A percentile compares a stretch with the other conserved stretches of the same genome.
Evolutionary conservation across 164 flowering plant genomes (phyloP).

Genomic region (Vitis cinerea): DNA sequence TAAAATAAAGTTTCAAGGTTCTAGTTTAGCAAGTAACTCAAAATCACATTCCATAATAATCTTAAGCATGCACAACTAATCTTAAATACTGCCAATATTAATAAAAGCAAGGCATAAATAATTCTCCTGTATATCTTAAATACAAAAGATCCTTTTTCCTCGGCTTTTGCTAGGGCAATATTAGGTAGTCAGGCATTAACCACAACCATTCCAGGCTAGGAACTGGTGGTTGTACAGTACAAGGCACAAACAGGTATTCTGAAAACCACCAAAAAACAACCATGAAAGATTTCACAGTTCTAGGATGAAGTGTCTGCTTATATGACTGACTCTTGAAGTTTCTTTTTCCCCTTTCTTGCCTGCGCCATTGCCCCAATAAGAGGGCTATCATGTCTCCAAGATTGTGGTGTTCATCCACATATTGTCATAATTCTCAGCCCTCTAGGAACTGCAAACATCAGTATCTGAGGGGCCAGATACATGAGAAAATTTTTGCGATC

Average conservation of each 20-base stretch:
- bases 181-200: not conserved
- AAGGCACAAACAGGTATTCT: not conserved
- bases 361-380: too few species aligned
- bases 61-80: not conserved
- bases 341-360: too few species aligned
- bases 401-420: not conserved
- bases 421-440: not conserved
- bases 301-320: too few species aligned
- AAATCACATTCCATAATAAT: too few species aligned
- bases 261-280: not conserved
- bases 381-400: too few species aligned
- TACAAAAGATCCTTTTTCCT: not conserved
- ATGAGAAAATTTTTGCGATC: not conserved
- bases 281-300: not conserved
- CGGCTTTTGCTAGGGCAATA: not conserved
- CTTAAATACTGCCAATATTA: not conserved
- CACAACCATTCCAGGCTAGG: not conserved
- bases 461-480: not conserved
- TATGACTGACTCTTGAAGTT: too few species aligned
- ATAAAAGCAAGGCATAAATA: not conserved
- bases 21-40: not conserved
- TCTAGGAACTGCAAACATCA: not conserved
- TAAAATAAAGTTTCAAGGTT: not conserved
- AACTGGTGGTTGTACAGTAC: not conserved
- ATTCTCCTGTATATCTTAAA: not conserved